Conservation (phyloP, 768 basidiomycete genomes). For the Naganishia vaughanmartiniae region DNA sequence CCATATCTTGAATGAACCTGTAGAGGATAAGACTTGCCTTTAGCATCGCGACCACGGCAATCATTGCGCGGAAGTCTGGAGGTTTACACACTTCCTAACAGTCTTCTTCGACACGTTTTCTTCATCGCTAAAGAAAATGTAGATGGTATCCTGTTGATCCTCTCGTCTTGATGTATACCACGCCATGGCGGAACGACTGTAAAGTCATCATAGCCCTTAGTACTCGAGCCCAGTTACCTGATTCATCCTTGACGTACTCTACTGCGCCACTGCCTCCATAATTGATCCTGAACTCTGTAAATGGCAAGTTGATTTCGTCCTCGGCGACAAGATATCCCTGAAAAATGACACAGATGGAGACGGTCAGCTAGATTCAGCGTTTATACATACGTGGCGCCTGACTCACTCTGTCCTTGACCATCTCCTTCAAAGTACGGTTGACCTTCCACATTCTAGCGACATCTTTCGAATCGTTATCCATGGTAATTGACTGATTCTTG, state of each 20-base stretch:
- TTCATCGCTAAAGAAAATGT: slow-evolving; percentile 94
- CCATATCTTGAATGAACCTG: slow-evolving; percentile 83
- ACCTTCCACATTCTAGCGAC: slow-evolving; percentile 85
- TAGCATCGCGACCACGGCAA: background rate
- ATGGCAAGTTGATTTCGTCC: slow-evolving; percentile 87
- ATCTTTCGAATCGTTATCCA: slow-evolving; percentile 50
- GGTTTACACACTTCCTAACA: slow-evolving; percentile 79
- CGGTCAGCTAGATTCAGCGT: background rate
- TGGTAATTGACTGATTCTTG: slow-evolving; percentile 55
- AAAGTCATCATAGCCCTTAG: background rate
- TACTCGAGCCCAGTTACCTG: background rate
- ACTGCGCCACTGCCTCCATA: slow-evolving; percentile 73
- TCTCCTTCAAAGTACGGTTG: slow-evolving; percentile 91
- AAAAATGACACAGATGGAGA: too few species aligned
- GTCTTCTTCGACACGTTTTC: slow-evolving; percentile 93
- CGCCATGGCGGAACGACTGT: slow-evolving; percentile 80
- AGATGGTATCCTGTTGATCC: slow-evolving; percentile 71
- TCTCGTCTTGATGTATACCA: slow-evolving; percentile 64
- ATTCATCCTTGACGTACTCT: slow-evolving; percentile 64
- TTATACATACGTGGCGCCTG: slow-evolving; percentile 38
- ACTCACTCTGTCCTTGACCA: slow-evolving; percentile 86
- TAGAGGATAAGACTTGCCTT: slow-evolving; percentile 1
- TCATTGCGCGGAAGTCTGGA: background rate
- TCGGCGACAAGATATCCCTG: slow-evolving; percentile 92
- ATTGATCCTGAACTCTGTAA: slow-evolving; percentile 68